Evolutionary conservation across 2,329 filamentous ascomycete genomes (phyloP).

Genomic region (Sarocladium oryzae): DNA sequence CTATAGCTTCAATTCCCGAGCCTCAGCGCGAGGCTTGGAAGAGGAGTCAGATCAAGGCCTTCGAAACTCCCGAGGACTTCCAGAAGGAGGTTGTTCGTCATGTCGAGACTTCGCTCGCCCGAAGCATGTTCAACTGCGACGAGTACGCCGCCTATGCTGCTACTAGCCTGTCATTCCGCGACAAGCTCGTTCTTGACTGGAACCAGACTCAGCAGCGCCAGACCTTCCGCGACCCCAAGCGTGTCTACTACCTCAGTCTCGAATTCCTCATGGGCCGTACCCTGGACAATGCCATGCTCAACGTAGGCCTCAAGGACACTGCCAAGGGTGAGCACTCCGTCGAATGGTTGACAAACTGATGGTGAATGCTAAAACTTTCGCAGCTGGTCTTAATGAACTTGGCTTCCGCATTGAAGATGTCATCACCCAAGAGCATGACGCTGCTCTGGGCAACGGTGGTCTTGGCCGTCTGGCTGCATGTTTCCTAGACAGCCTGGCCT

Average conservation of each 20-base stretch:
- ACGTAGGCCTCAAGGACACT: conserved; percentile 79
- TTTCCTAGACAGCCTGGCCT: conserved; percentile 93
- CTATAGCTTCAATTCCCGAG: conserved; percentile 71
- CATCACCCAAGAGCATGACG: conserved; percentile 90
- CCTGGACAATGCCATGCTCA: conserved; percentile 97
- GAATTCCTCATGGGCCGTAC: conserved; percentile 97
- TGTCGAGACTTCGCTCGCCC: conserved; percentile 91
- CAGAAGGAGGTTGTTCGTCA: conserved; percentile 83
- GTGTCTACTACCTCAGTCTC: conserved; percentile 93
- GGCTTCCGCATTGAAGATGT: conserved; percentile 97
- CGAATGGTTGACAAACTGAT: background rate
- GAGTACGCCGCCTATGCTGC: conserved; percentile 89
- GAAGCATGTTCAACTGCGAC: conserved; percentile 97
- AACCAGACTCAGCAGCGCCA: conserved; percentile 97
- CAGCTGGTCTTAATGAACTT: conserved; percentile 79
- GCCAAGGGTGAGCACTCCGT: conserved; percentile 59
- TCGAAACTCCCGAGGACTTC: conserved; percentile 76
- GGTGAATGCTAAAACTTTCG: background rate
- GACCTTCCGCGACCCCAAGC: conserved; percentile 83
- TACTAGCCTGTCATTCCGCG: conserved; percentile 84
- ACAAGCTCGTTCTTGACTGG: conserved; percentile 91
- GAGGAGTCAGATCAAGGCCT: conserved; percentile 56
- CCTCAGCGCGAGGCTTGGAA: conserved; percentile 77
- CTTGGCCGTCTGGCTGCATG: conserved; percentile 91
- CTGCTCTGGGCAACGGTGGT: conserved; percentile 91